Conservation (phyloP, 768 basidiomycete genomes). For the Fomitopsis serialis region DNA sequence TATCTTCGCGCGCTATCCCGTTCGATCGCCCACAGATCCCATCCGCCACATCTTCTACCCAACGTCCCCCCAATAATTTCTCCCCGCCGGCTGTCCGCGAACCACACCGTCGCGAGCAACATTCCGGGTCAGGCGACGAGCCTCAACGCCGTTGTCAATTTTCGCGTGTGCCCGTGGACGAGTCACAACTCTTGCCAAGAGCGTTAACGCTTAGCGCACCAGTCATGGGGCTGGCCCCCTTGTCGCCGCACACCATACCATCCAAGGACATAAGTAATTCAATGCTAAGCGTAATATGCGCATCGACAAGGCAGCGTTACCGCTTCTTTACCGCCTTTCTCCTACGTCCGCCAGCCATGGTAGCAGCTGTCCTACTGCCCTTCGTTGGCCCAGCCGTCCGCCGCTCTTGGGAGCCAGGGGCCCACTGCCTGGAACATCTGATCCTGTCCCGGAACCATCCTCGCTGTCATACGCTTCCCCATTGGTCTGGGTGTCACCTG, state of each 20-base stretch:
- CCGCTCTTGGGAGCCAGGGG: conserved; percentile 30
- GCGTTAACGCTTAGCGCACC: neutral
- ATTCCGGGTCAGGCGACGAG: too few relatives aligned
- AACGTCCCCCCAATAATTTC: neutral
- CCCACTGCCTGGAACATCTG: conserved; percentile 41
- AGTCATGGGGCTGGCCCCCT: too few relatives aligned
- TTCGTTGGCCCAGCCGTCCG: conserved; percentile 20
- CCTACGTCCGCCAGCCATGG: conserved; percentile 59
- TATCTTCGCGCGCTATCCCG: neutral
- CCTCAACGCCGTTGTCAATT: too few relatives aligned
- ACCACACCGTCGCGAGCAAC: too few relatives aligned
- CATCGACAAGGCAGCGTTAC: conserved; percentile 18
- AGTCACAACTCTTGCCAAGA: neutral
- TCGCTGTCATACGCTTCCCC: conserved; percentile 28
- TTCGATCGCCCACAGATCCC: conserved; percentile 2
- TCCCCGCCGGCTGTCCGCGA: neutral
- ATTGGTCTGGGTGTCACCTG: conserved; percentile 14
- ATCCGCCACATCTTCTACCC: neutral
- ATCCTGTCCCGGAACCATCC: conserved; percentile 36
- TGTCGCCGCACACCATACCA: too few relatives aligned
- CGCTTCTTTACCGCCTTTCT: conserved; percentile 53
- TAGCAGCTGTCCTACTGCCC: conserved; percentile 28
- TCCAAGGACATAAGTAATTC: too few relatives aligned
- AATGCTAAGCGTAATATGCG: too few relatives aligned
- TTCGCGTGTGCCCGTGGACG: too few relatives aligned